Evolutionary conservation across 78 protist genomes (phyloP), one percentile per base, ranked within the genome.

Genomic region (Mastigamoeba balamuthi): DNA sequence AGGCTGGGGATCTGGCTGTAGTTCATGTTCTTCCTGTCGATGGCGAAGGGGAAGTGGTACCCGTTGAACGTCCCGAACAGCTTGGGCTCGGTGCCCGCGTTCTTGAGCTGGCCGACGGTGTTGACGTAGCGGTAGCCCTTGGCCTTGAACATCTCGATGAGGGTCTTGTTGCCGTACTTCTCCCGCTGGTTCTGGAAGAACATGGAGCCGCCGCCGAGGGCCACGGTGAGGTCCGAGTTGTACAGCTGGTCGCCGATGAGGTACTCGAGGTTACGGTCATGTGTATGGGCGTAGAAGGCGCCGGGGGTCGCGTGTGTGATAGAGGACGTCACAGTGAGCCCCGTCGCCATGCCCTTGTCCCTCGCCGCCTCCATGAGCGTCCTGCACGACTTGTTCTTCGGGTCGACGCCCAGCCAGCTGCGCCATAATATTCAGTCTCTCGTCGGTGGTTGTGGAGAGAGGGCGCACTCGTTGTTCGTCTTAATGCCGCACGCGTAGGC

Each of bases 291-390:
- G 17, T 33, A 83, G 73, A 72, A 83, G 10, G 69, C 41, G 35
- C 64, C 75, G 8, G 91, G 89, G 25, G 88, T 88, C 4, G 90
- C 92, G 84, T 88, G 88, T 1, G 89, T 66, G 38, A 86, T 33
- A 28, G 77, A 33, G 29, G 83, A 74, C 0, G 88, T 88, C 4
- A 69, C 86, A 4, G 80, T 87, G 9, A 88, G 33, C 28, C 92
- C 92, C 0, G 89, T 77, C 35, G 69, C 77, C 72, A 88, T 48
- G 0, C 85, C 86, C 23, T 84, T 66, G 4, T 17, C 6, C 1
- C 25, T 66, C 4, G 88, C 89, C 27, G 83, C 86, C 25, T 88
- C 92, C 6, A 88, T 33, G 1, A 88, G 23, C 5, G 85, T 81
- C 1, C 76, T 87, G 0, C 69, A 53, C 7, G 92, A 88, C 40